Evolutionary conservation across 768 basidiomycete genomes (phyloP), one percentile per base, ranked within the genome.

Genomic region (Gloeopeniophorella convolvens): DNA sequence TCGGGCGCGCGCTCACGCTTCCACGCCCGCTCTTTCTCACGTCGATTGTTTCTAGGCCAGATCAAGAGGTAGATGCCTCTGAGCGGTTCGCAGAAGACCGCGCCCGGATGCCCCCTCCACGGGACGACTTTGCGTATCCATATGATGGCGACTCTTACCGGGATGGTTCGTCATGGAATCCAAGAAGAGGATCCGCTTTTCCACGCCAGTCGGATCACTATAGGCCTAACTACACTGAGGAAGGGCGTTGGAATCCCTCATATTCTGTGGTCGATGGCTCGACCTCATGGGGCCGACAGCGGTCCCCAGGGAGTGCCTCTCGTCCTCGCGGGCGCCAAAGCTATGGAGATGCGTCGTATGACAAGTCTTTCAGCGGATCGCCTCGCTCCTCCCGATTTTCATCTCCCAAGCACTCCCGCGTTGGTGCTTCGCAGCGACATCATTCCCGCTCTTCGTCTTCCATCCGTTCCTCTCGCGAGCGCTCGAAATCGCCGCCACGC

Each of bases 131-230:
- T 54, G 65, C 65, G n/a, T 66, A 66, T 44, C 49, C 63, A 23
- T 60, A 65, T 32, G 68, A 66, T 41, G 80, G 83, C 55, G 72
- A 73, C 21, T 80, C 80, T 66, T 74, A 77, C 40, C 77, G 78
- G 43, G 50, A 61, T 39, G 54, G 67, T 6, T 21, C 50, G 33
- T 39, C 68, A 33, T 67, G 68, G 49, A 63, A 59, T 42, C 66
- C 71, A 40, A 68, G 72, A 55, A 73, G 76, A 33, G 57, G 66
- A 7, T 67, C 67, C 41, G 63, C 71, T 21, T 61, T 66, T 54
- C 61, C 58, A 44, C 70, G 64, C 12, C 59, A 61, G 18, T 16
- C 62, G 41, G 74, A 85, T 60, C 72, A 71, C 6, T 82, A 84
- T 58, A 69, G 80, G 48, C 80, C 79, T 20, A 62, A 60, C 32